Conservation (phyloP, 305 asterid genomes). For the Fraxinus albicans region DNA sequence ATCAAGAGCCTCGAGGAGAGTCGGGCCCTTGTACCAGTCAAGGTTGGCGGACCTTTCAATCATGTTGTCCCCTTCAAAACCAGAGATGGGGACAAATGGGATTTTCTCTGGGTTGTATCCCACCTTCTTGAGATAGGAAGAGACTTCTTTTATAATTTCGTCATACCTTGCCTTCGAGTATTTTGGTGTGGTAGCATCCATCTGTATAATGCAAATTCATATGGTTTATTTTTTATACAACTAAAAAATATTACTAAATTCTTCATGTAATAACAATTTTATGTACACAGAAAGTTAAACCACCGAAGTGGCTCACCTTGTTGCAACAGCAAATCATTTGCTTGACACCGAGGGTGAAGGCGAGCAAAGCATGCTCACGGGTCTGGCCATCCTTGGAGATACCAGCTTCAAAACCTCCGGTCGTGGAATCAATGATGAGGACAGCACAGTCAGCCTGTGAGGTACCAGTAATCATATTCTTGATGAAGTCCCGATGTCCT, state of each 20-base stretch:
- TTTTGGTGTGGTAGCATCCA: slow-evolving; percentile 49
- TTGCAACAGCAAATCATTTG: slow-evolving; percentile 46
- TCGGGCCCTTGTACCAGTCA: slow-evolving; percentile 60
- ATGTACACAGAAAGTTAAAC: too few species aligned
- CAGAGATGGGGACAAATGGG: slow-evolving; percentile 37
- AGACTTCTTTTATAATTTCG: slow-evolving; percentile 44
- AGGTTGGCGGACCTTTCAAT: slow-evolving; percentile 50
- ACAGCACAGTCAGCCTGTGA: slow-evolving; percentile 31
- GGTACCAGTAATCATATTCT: slow-evolving; percentile 17
- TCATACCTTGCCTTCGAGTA: slow-evolving; percentile 46
- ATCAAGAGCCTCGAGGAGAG: slow-evolving; percentile 52
- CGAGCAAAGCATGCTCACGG: slow-evolving; percentile 43
- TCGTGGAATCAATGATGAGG: slow-evolving; percentile 46
- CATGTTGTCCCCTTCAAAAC: slow-evolving; percentile 46
- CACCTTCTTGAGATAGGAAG: slow-evolving; percentile 50
- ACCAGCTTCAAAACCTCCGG: slow-evolving; percentile 44
- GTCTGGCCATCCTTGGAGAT: slow-evolving; percentile 54
- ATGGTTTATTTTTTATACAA: background rate
- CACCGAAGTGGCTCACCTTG: slow-evolving; percentile 21
- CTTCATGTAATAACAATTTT: background rate
- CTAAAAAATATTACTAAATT: background rate
- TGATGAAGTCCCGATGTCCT: slow-evolving; percentile 36
- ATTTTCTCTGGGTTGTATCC: slow-evolving; percentile 47
- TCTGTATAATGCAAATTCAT: slow-evolving; percentile 16
- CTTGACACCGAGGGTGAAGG: slow-evolving; percentile 44